These are phyloP conservation scores for Symbiotaphrina buchneri DNA, from an alignment of 495 filamentous ascomycete species.

Conservation along the genomic window DNA sequence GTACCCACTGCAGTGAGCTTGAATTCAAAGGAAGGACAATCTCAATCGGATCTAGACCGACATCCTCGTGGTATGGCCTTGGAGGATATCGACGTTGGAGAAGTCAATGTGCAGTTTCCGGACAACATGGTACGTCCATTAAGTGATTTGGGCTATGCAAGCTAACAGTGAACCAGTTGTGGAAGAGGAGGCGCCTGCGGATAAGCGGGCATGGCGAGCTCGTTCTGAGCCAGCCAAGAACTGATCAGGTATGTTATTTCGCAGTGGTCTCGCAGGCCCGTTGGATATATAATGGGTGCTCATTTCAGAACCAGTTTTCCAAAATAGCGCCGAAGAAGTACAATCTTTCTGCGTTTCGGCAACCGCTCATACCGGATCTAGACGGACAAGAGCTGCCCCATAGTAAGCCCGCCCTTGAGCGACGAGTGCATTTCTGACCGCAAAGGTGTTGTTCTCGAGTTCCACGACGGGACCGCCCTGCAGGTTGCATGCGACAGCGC, in stretches of 20 bases:
- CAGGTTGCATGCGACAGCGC: no score
- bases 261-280: conserved; percentile 4
- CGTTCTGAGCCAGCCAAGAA: conserved; percentile 35
- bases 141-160: neutral
- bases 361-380: conserved; percentile 61
- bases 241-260: conserved; percentile 13
- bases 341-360: conserved; percentile 58
- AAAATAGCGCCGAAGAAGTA: conserved; percentile 52
- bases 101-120: conserved; percentile 85
- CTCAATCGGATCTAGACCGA: conserved; percentile 14
- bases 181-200: conserved; percentile 70
- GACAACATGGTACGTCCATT: conserved; percentile 37
- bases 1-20: conserved; percentile 27
- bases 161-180: conserved; percentile 23
- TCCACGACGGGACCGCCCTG: no score
- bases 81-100: conserved; percentile 60
- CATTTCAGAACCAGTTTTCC: conserved; percentile 6
- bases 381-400: conserved; percentile 77
- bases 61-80: conserved; percentile 14
- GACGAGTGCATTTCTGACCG: no score
- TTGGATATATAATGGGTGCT: neutral
- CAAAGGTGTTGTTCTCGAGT: no score
- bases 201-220: conserved; percentile 59
- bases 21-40: conserved; percentile 16
- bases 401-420: no score